Conservation (phyloP, 192 early-diverging fungal species). For the Allomyces macrogynus region DNA sequence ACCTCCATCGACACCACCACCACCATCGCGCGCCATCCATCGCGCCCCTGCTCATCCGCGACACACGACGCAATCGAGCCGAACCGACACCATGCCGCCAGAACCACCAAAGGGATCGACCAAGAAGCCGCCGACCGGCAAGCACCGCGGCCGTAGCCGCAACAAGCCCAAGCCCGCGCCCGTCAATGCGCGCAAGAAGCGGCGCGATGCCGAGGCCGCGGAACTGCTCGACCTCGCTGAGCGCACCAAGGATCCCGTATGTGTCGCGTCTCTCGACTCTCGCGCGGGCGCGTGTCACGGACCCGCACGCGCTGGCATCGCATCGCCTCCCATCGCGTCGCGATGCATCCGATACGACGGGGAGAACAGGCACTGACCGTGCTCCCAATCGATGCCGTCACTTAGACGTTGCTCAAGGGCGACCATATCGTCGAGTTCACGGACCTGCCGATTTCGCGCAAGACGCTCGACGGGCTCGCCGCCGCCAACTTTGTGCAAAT, state of each 20-base stretch:
- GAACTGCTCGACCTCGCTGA: slow-evolving; percentile 26
- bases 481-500: slow-evolving; percentile 71
- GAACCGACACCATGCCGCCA: no score
- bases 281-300: no score
- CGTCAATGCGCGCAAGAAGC: slow-evolving; percentile 13
- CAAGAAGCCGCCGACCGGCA: no score
- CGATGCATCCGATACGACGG: slow-evolving; percentile 5
- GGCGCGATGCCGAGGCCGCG: slow-evolving; percentile 18
- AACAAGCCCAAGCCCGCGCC: neutral
- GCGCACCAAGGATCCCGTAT: slow-evolving; percentile 20
- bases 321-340: slow-evolving; percentile 7
- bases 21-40: no score
- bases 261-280: no score
- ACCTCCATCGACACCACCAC: no score
- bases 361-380: slow-evolving; percentile 3
- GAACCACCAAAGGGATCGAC: no score
- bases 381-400: slow-evolving; percentile 3
- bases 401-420: neutral
- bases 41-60: no score
- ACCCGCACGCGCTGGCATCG: no score
- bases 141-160: no score
- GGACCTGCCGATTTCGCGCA: slow-evolving; percentile 25
- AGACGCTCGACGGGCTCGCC: slow-evolving; percentile 48
- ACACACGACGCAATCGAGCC: no score
- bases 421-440: slow-evolving; percentile 10